Evolutionary conservation across 139 green algal species (phyloP), one percentile per base, ranked within the genome.

Genomic region (Auxenochlorella pyrenoidosa): DNA sequence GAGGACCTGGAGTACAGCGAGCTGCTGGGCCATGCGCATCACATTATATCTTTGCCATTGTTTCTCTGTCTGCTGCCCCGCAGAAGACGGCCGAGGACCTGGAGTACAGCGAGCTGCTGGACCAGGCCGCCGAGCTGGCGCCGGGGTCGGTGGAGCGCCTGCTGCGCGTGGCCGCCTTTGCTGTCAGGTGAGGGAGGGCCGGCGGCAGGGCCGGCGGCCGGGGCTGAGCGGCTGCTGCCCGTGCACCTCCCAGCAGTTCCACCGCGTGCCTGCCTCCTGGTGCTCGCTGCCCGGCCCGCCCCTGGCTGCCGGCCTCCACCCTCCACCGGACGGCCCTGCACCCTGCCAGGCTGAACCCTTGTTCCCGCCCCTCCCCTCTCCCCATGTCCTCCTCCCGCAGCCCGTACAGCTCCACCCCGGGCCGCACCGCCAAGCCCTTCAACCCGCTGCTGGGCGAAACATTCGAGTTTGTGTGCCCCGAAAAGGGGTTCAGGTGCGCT

Each of bases 1-100:
- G 96, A 98, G 83, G 95, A 97, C 18, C 72, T 98, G 80, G 96
- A 98, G 94, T 98, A 98, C 88, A 91, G 80, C 63, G 13, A 24
- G 26, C 63, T 71, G 63, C 30, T 71, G 24, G 1, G 63, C 30
- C 5, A 71, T 36, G 63, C 3, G 63, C 63, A 36, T 15, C 30
- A 22, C 63, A 28, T 63, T 63, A 24, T 24, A 13, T 51, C 18
- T 15, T 32, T 18, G 21, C 13, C 36, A 0, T 77, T 51, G 5
- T 47, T 51, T 58, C 36, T 12, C 18, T 80, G 34, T 80, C 26
- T n/a, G n/a, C 51, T 54, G 24, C 21, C 0, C 26, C 21, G 10
- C 96, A 98, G 87, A 95, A 96, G 84, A 92, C 93, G 26, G 93
- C 90, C 0, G 96, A 98, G 83, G 95, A 97, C 18, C 72, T 98